Evolutionary conservation across 2,329 filamentous ascomycete species (phyloP).

Genomic region (Cryphonectria naterciae): DNA sequence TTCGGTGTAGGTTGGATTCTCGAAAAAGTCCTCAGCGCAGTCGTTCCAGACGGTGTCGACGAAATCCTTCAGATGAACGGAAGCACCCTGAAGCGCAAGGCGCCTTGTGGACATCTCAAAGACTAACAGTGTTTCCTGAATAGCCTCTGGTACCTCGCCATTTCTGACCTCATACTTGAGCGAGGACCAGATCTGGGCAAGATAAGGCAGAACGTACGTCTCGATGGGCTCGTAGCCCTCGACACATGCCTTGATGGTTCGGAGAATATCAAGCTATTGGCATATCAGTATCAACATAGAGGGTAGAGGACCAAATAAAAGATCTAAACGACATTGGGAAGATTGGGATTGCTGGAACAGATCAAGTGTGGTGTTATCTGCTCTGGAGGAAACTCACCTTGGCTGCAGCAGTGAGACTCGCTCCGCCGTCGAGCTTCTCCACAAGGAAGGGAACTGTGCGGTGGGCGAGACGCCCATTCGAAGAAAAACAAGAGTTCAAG

Average conservation of each 20-base stretch:
- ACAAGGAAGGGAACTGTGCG: slow-evolving; percentile 58
- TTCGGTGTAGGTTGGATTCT: slow-evolving; percentile 56
- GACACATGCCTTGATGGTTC: slow-evolving; percentile 59
- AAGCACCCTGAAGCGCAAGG: slow-evolving; percentile 11
- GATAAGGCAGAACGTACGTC: slow-evolving; percentile 52
- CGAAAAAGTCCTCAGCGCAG: slow-evolving; percentile 54
- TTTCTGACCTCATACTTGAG: slow-evolving; percentile 67
- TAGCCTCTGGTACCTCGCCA: slow-evolving; percentile 61
- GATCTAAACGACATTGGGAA: background rate
- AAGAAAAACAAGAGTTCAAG: slow-evolving; percentile 58
- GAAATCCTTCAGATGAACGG: slow-evolving; percentile 50
- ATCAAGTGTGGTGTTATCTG: background rate
- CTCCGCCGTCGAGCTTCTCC: slow-evolving; percentile 61
- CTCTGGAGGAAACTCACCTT: slow-evolving; percentile 46
- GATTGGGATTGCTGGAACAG: background rate
- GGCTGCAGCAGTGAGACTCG: slow-evolving; percentile 61
- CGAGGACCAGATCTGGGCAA: slow-evolving; percentile 59
- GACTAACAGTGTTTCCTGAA: slow-evolving; percentile 59
- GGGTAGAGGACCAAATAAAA: no score
- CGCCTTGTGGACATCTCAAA: slow-evolving; percentile 54
- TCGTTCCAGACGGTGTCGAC: slow-evolving; percentile 55
- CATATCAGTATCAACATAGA: slow-evolving; percentile 7
- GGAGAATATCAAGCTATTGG: slow-evolving; percentile 56
- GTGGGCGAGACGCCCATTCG: slow-evolving; percentile 50
- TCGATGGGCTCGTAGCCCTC: slow-evolving; percentile 52